Base-by-base conservation (phyloP, 106 monocot species). In the Acorus calamus region DNA sequence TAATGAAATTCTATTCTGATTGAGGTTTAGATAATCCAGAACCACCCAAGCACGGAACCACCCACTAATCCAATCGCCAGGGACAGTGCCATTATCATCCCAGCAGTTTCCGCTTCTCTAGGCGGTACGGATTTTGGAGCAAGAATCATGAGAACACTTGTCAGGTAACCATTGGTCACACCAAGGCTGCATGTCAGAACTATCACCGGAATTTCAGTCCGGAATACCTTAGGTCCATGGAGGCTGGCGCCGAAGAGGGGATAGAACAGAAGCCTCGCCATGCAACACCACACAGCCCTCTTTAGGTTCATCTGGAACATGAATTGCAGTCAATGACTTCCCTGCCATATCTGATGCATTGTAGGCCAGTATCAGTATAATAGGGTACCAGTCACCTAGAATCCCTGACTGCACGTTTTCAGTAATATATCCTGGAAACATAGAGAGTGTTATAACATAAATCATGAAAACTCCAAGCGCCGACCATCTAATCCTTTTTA, bases 381-480 rank as follows among this genome's bases (percentile, higher is more conserved):
- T 64, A 2, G 64, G 49, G 45, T 64, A 64, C 64, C 64, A 64
- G 14, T 64, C 64, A 12, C 51, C 13, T 6, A 64, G 49, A 2
- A 14, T 7, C 14, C 51, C 14, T 14, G 64, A 64, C 14, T 64
- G 64, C 49, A 64, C 64, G 7, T 64, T 50, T 28, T 64, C 64
- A n/a, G 64, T 51, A 8, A 64, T 64, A 28, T 48, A 64, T 8
- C 64, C 64, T 14, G 64, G 64, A 12, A 64, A 64, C 13, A 64
- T 64, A 2, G 64, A 64, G 48, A 64, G 64, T 10, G 64, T 64
- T 6, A 64, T 50, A 50, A 64, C n/a, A 6, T 64, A 64, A 45
- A 64, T 28, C 3, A 49, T 28, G 50, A 50, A 11, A 48, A 14
- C 51, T 11, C 49, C 49, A 10, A 64, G 42, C 3, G 14, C 11